Evolutionary conservation across 495 filamentous ascomycete genomes (phyloP).

Genomic region (Talaromyces nanjingensis): DNA sequence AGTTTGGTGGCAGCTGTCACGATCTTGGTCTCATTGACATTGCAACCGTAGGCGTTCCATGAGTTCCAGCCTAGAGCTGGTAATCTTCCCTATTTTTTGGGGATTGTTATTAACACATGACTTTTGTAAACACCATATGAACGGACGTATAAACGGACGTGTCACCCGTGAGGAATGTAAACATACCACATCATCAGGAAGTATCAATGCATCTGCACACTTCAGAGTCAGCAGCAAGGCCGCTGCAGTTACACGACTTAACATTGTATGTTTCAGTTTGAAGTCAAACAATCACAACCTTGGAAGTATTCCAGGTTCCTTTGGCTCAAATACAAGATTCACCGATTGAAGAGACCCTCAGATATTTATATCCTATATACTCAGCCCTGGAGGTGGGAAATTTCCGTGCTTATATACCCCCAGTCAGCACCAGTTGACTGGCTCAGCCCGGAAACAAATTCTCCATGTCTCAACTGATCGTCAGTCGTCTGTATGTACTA

Average conservation of each 20-base stretch:
- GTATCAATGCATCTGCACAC: constrained; percentile 19
- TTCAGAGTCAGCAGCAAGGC: constrained; percentile 14
- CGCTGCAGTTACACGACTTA: neutral
- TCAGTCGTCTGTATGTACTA: neutral
- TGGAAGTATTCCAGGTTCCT: neutral
- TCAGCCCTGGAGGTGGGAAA: neutral
- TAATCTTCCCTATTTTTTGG: constrained; percentile 29
- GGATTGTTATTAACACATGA: neutral
- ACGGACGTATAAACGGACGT: neutral
- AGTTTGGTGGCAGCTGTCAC: constrained; percentile 44
- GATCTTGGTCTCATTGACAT: constrained; percentile 46
- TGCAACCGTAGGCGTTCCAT: constrained; percentile 54
- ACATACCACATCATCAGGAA: constrained; percentile 23
- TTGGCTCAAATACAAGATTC: neutral
- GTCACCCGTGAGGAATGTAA: neutral
- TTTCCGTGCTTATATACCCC: neutral
- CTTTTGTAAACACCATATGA: neutral
- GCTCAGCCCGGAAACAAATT: neutral
- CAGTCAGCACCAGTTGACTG: neutral
- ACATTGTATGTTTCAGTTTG: neutral
- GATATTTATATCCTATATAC: too few species aligned
- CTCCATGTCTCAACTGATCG: neutral
- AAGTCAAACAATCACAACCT: neutral
- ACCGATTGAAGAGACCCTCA: neutral
- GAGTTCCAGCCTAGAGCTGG: constrained; percentile 57